These are phyloP conservation scores for Herpetospermum pedunculosum DNA, from an alignment of 306 rosid genomes.

Conservation along the genomic window DNA sequence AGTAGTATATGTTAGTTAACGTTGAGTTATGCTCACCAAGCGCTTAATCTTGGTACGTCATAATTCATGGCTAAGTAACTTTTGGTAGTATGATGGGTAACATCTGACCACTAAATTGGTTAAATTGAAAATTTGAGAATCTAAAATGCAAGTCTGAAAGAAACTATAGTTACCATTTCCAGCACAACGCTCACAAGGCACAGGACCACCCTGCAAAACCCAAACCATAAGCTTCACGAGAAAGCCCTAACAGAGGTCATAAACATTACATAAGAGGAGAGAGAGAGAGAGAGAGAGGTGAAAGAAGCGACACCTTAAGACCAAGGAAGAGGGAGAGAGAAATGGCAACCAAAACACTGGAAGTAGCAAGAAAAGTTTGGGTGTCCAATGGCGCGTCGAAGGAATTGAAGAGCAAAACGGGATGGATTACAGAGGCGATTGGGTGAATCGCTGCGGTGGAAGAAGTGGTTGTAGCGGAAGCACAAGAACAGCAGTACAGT, in stretches of 20 bases:
- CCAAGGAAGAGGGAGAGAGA: conserved; percentile 88
- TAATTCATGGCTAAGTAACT: not conserved
- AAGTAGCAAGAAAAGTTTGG: conserved; percentile 65
- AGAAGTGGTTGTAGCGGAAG: conserved; percentile 3
- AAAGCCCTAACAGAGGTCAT: not conserved
- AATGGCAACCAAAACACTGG: conserved; percentile 78
- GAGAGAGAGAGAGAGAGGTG: not conserved
- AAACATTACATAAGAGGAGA: not conserved
- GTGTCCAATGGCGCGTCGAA: conserved; percentile 47
- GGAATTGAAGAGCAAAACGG: conserved; percentile 44
- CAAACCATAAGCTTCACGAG: not conserved
- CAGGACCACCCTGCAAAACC: conserved; percentile 77
- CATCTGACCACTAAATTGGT: too few species aligned
- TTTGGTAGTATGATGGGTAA: not conserved
- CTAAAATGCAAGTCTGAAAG: not conserved
- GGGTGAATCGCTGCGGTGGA: conserved; percentile 13
- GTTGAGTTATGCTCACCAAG: too few species aligned
- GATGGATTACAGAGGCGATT: conserved; percentile 31
- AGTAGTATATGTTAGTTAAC: too few species aligned
- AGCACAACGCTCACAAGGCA: conserved; percentile 87
- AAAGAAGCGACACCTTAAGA: conserved; percentile 42
- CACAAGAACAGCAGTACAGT: conserved; percentile 16
- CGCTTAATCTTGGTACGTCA: too few species aligned
- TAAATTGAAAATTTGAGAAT: not conserved
- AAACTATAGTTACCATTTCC: conserved; percentile 57